Evolutionary conservation across 805 yeast species (phyloP).

Genomic region (Priceomyces haplophilus): DNA sequence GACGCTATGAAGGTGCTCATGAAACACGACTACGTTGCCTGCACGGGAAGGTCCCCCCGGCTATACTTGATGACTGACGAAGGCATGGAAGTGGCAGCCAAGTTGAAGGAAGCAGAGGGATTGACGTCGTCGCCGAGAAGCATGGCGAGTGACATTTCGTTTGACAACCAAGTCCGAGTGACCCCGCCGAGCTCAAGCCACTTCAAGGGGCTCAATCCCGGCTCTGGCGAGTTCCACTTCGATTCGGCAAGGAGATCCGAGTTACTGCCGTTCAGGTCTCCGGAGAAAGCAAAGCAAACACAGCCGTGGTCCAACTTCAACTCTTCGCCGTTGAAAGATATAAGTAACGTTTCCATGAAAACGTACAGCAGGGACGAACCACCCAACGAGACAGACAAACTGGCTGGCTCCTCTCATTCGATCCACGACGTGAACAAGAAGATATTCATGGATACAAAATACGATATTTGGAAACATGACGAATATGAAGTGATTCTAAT

Average conservation of each 20-base stretch:
- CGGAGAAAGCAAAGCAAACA: neutral
- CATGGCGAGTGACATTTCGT: conserved; percentile 22
- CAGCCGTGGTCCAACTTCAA: neutral
- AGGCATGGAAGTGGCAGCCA: conserved; percentile 62
- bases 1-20: conserved; percentile 59
- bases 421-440: conserved; percentile 24
- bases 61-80: conserved; percentile 64
- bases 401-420: neutral
- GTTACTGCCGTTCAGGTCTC: neutral
- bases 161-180: conserved; percentile 33
- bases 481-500: conserved; percentile 59
- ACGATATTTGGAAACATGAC: conserved; percentile 60
- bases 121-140: conserved; percentile 21
- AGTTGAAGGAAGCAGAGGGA: conserved; percentile 48
- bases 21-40: conserved; percentile 55
- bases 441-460: conserved; percentile 23
- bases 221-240: neutral
- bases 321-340: conserved; percentile 1
- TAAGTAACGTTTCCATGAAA: neutral
- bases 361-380: neutral
- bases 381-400: neutral
- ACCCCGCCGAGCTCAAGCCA: conserved; percentile 13
- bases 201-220: neutral
- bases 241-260: neutral
- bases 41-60: conserved; percentile 53